Conservation (phyloP, 2,329 filamentous ascomycete species). For the Sporothrix euskadiensis region DNA sequence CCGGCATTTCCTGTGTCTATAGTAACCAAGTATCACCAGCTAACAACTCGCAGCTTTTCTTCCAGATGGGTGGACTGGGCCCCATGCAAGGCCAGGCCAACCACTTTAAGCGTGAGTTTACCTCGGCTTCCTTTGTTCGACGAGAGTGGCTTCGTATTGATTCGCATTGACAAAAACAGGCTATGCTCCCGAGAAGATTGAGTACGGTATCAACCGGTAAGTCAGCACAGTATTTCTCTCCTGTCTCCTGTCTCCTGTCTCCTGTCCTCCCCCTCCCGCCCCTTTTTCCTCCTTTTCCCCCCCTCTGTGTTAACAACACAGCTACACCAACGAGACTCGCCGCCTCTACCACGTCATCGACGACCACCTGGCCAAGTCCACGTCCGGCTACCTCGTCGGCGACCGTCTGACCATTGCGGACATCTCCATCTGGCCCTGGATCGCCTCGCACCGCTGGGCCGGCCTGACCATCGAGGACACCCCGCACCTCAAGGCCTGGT, state of each 20-base stretch:
- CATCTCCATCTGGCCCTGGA: slow-evolving; percentile 79
- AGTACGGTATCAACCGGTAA: slow-evolving; percentile 73
- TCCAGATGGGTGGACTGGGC: slow-evolving; percentile 77
- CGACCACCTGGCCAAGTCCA: slow-evolving; percentile 62
- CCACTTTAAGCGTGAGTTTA: slow-evolving; percentile 67
- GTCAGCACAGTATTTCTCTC: background rate
- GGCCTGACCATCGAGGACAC: slow-evolving; percentile 74
- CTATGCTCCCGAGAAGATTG: slow-evolving; percentile 79
- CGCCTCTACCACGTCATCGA: slow-evolving; percentile 79
- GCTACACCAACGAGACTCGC: slow-evolving; percentile 78
- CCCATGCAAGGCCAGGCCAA: slow-evolving; percentile 85
- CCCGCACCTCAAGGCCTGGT: slow-evolving; percentile 74
- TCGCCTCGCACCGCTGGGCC: slow-evolving; percentile 59
- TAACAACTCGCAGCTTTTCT: slow-evolving; percentile 53
- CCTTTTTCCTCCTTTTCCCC: too few species aligned
- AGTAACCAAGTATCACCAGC: background rate
- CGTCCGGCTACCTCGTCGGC: slow-evolving; percentile 63
- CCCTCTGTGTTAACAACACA: background rate
- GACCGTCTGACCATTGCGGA: slow-evolving; percentile 74
- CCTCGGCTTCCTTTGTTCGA: background rate
- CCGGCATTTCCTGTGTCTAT: background rate
- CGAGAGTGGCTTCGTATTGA: background rate
- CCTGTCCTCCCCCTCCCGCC: too few species aligned
- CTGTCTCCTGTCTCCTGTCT: too few species aligned
- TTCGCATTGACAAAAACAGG: slow-evolving; percentile 39